Evolutionary conservation across 306 rosid species (phyloP).

Genomic region (Geum urbanum): DNA sequence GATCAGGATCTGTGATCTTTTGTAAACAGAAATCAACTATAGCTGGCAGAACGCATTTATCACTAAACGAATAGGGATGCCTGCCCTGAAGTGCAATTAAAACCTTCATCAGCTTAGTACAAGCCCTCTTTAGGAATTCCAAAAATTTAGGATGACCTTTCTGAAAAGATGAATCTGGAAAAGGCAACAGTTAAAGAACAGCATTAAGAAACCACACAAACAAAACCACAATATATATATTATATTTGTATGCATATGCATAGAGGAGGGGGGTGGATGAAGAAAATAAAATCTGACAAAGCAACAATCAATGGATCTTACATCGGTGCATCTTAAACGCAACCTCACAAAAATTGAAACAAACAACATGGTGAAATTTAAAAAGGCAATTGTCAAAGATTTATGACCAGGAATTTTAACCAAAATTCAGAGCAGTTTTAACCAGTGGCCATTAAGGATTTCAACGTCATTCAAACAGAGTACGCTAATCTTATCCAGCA

Average conservation of each 20-base stretch:
- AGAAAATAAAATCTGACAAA: not conserved
- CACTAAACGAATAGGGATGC: conserved; percentile 91
- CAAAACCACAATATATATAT: not conserved
- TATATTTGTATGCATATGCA: not conserved
- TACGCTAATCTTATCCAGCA: not conserved
- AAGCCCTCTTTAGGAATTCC: conserved; percentile 76
- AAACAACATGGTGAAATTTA: not conserved
- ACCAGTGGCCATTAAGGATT: not conserved
- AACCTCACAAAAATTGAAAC: not conserved
- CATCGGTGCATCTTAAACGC: not conserved
- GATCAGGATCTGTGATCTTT: conserved; percentile 84
- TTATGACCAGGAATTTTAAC: not conserved
- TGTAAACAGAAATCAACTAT: conserved; percentile 77
- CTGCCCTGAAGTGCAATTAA: conserved; percentile 81
- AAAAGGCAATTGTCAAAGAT: not conserved
- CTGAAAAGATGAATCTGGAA: conserved; percentile 81
- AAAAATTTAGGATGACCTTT: conserved; percentile 65
- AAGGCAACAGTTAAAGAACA: conserved; percentile 20
- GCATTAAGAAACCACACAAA: conserved; percentile 21
- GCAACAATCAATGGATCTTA: not conserved
- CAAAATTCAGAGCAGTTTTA: not conserved
- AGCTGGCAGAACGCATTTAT: conserved; percentile 74
- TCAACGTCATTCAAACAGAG: not conserved
- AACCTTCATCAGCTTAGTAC: conserved; percentile 84
- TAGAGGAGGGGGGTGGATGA: too few relatives aligned